A percentile compares a stretch with the other conserved stretches of the same genome.
Evolutionary conservation across 169 alveolate species (phyloP).

Genomic region (Theileria luwenshuni): DNA sequence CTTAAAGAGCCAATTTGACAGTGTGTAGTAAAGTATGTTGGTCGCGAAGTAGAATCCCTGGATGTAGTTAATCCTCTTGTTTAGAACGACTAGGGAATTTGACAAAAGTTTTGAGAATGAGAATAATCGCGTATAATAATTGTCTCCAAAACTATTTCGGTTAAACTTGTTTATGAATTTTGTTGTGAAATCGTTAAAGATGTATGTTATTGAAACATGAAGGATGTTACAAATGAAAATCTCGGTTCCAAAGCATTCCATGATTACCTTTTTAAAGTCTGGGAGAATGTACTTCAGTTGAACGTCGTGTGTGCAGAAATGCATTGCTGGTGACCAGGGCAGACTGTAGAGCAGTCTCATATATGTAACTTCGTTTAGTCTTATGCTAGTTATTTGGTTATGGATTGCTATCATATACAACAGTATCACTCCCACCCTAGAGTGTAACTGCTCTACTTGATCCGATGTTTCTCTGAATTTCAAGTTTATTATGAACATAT

Average conservation of each 20-base stretch:
- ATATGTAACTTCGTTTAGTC: constrained; percentile 32
- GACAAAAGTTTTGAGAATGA: constrained; percentile 2
- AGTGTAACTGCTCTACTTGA: constrained; percentile 31
- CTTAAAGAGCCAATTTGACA: background rate
- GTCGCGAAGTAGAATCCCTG: background rate
- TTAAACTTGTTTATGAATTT: background rate
- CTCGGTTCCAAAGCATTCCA: constrained; percentile 53
- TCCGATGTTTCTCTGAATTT: constrained; percentile 7
- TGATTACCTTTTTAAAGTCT: constrained; percentile 29
- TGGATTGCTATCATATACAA: constrained; percentile 40
- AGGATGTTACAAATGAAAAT: constrained; percentile 11
- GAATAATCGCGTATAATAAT: background rate
- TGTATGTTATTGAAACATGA: background rate
- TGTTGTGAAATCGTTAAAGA: background rate
- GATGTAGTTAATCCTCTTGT: background rate
- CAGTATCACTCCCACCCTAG: constrained; percentile 39
- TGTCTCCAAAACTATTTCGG: background rate
- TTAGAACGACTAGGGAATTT: background rate
- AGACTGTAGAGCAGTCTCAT: constrained; percentile 46
- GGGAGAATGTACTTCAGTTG: constrained; percentile 48
- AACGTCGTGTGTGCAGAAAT: constrained; percentile 41
- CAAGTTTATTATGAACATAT: constrained; percentile 19
- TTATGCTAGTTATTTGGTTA: constrained; percentile 48
- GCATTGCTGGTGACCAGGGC: constrained; percentile 59
- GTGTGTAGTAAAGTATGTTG: constrained; percentile 1